These are phyloP conservation scores for Curvularia lunata DNA, from an alignment of 2,329 filamentous ascomycete species.

Conservation along the genomic window DNA sequence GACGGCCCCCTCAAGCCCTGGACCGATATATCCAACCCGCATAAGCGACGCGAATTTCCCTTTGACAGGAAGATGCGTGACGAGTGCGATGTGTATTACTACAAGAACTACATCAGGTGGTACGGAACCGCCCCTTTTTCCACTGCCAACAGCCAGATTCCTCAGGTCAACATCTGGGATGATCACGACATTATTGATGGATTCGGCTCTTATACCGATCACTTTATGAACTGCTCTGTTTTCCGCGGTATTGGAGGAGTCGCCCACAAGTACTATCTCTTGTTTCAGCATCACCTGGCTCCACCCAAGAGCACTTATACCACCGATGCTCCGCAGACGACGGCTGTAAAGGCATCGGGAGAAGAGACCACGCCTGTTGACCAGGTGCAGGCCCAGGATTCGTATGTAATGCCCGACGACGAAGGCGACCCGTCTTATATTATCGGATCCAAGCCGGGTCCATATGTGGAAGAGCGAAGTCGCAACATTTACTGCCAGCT, in stretches of 20 bases:
- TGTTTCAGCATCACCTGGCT: constrained; percentile 78
- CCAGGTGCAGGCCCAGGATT: constrained; percentile 73
- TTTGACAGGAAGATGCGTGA: constrained; percentile 70
- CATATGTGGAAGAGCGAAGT: constrained; percentile 68
- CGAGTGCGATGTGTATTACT: constrained; percentile 67
- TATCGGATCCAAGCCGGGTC: constrained; percentile 73
- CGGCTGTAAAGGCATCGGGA: constrained; percentile 55
- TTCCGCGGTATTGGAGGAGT: constrained; percentile 70
- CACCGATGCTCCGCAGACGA: constrained; percentile 69
- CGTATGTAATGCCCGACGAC: constrained; percentile 69
- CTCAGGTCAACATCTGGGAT: constrained; percentile 71
- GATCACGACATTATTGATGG: constrained; percentile 71
- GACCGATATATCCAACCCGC: constrained; percentile 66
- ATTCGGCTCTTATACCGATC: constrained; percentile 70
- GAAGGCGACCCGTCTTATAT: constrained; percentile 76
- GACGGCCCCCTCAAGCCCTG: constrained; percentile 75
- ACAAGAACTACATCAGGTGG: constrained; percentile 66
- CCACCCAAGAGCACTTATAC: constrained; percentile 87
- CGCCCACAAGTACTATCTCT: constrained; percentile 65
- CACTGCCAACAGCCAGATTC: constrained; percentile 65
- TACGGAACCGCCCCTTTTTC: constrained; percentile 73
- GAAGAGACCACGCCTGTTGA: constrained; percentile 65
- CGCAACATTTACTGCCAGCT: constrained; percentile 68
- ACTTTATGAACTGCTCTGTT: constrained; percentile 70
- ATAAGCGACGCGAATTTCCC: constrained; percentile 64